A percentile compares a stretch with the other conserved stretches of the same genome.
phyloP scores from a whole-genome alignment of 371 early-diverging fungal genomes.

The Rhizopus sp. region DNA sequence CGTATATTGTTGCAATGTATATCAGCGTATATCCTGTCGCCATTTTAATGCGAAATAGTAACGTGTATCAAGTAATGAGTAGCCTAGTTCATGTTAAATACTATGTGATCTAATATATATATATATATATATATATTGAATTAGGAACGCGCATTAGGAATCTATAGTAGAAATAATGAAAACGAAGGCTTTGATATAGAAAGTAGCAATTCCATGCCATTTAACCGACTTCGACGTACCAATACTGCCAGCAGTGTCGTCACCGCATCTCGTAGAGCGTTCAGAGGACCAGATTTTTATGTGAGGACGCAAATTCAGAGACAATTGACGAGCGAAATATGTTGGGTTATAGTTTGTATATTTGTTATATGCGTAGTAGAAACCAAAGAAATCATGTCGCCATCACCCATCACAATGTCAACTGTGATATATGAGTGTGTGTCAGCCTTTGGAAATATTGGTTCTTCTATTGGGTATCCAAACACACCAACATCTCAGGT shows the following conservation, averaged over 20 bases:
- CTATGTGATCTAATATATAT: too few species aligned
- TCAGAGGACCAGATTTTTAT: slow-evolving; percentile 49
- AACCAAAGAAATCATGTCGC: slow-evolving; percentile 31
- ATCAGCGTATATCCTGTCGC: slow-evolving; percentile 42
- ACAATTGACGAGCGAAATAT: slow-evolving; percentile 50
- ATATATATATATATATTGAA: too few species aligned
- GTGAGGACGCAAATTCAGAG: slow-evolving; percentile 50
- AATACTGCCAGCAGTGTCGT: slow-evolving; percentile 41
- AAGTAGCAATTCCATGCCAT: not conserved
- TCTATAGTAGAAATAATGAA: slow-evolving; percentile 36
- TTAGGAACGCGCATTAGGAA: slow-evolving; percentile 52
- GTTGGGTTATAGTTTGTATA: slow-evolving; percentile 46
- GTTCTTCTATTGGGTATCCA: slow-evolving; percentile 46
- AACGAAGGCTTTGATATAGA: slow-evolving; percentile 17
- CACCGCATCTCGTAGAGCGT: slow-evolving; percentile 32
- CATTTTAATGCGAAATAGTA: slow-evolving; percentile 43
- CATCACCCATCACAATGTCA: slow-evolving; percentile 40
- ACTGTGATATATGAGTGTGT: slow-evolving; percentile 53
- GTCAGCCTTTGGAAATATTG: slow-evolving; percentile 51
- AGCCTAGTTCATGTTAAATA: too few species aligned
- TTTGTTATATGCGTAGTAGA: slow-evolving; percentile 41
- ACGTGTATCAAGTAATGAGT: slow-evolving; percentile 34
- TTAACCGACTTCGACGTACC: slow-evolving; percentile 33
- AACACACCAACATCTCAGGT: slow-evolving; percentile 37
- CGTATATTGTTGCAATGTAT: slow-evolving; percentile 42